Base-by-base conservation (phyloP, 345 rosid genomes). In the Melastoma malabathricum region DNA sequence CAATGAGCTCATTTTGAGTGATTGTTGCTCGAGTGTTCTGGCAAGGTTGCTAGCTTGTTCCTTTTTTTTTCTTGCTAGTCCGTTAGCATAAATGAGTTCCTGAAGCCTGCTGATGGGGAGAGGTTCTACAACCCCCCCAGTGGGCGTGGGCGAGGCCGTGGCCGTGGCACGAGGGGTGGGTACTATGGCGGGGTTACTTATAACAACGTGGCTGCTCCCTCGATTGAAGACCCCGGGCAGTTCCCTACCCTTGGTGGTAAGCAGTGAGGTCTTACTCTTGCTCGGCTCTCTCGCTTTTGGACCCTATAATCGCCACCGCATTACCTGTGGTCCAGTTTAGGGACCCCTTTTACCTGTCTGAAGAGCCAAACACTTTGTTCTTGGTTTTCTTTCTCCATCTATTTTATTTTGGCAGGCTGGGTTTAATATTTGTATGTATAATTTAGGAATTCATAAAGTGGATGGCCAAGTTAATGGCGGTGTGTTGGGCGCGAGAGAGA, bases 51-150 rank as follows among this genome's bases (percentile, higher is more conserved):
- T 47, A 6, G 27, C 3, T 29, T 12, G 18, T 13, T 15, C n/a
- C 44, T 12, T 31, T 25, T 59, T 0, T 55, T n/a, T 79, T 44
- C 18, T 6, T 39, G 67, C 57, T 48, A 83, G 96, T 48, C 88
- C 68, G 81, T 83, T 43, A 77, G 78, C 77, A 83, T 89, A 48
- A 86, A 70, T 47, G 89, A 86, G 66, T 83, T 86, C 67, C 74
- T 89, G 74, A 83, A 86, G 74, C 94, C 94, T 34, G 84, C 81
- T 47, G 95, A 75, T 17, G 88, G 94, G 39, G 86, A 71, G 73
- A 77, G 71, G 63, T 59, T 55, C 75, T 59, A 67, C 55, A 61
- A 54, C 43, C 51, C 66, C 43, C 51, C 66, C 0, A 56, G 77
- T 1, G 81, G 87, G 0, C 67, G 82, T 50, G 84, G 75, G 19